Conservation (phyloP, 495 filamentous ascomycete species). For the Penicillium antarcticum region DNA sequence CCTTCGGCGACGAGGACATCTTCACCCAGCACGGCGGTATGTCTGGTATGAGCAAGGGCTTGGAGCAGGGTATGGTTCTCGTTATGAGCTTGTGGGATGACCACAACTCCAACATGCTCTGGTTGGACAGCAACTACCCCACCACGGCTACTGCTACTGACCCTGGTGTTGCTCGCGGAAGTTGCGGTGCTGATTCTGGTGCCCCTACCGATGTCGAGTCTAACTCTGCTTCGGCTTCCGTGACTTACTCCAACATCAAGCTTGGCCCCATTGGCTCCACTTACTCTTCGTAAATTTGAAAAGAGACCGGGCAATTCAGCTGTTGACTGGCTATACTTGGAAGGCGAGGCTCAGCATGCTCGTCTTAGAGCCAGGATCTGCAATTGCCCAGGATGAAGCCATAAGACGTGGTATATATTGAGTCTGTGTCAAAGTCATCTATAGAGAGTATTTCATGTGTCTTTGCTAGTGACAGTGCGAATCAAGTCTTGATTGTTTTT, state of each 20-base stretch:
- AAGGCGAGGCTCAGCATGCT: background rate
- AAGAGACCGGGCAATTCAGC: background rate
- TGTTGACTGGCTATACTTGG: slow-evolving; percentile 4
- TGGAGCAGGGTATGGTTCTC: slow-evolving; percentile 61
- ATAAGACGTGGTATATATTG: background rate
- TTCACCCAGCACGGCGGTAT: slow-evolving; percentile 62
- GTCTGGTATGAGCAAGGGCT: slow-evolving; percentile 49
- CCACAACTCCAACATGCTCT: slow-evolving; percentile 70
- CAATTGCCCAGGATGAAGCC: background rate
- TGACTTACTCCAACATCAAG: slow-evolving; percentile 66
- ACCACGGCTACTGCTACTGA: slow-evolving; percentile 43
- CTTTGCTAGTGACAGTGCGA: background rate
- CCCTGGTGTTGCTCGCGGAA: slow-evolving; percentile 64
- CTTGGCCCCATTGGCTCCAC: slow-evolving; percentile 65
- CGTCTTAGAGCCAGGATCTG: background rate
- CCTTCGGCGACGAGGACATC: slow-evolving; percentile 57
- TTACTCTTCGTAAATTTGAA: slow-evolving; percentile 32
- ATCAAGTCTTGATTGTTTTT: background rate
- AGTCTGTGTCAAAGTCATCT: background rate
- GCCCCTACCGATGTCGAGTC: slow-evolving; percentile 57
- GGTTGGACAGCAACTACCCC: slow-evolving; percentile 74
- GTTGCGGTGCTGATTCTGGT: slow-evolving; percentile 59
- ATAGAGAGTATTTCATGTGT: background rate
- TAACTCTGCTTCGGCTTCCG: slow-evolving; percentile 50
- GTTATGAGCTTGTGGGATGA: slow-evolving; percentile 75